These are phyloP conservation scores for Yamadazyma sp. DNA, from an alignment of 1,139 yeast species.

Conservation along the genomic window DNA sequence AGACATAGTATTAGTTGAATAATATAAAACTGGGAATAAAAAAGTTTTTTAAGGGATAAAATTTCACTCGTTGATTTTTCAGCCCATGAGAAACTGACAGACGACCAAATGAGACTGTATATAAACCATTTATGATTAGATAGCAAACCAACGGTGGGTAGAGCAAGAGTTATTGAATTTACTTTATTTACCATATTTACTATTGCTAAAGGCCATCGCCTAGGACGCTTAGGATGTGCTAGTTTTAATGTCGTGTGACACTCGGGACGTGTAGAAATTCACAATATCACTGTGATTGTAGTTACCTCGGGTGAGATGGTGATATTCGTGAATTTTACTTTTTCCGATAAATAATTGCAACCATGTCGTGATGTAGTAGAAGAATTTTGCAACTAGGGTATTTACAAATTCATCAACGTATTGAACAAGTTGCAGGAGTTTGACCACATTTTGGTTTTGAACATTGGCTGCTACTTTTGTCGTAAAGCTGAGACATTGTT, in stretches of 20 bases:
- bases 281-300: slow-evolving; percentile 13
- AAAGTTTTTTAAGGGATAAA: slow-evolving; percentile 9
- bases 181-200: too few species aligned
- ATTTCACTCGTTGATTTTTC: slow-evolving; percentile 8
- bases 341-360: slow-evolving; percentile 13
- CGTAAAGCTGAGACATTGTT: neutral
- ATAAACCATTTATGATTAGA: neutral
- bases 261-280: slow-evolving; percentile 2
- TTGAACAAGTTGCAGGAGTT: too few species aligned
- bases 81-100: slow-evolving; percentile 1
- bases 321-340: slow-evolving; percentile 12
- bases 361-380: slow-evolving; percentile 5
- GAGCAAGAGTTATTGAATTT: too few species aligned
- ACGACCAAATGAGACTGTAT: slow-evolving; percentile 2
- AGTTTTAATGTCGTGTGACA: neutral
- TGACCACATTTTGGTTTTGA: too few species aligned
- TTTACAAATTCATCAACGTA: neutral
- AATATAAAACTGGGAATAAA: slow-evolving; percentile 3
- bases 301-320: slow-evolving; percentile 5
- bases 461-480: neutral
- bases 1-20: slow-evolving; percentile 13
- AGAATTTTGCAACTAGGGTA: neutral
- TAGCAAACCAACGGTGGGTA: neutral
- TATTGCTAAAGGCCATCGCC: too few species aligned
- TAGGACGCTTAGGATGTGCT: too few species aligned